Evolutionary conservation across 2,329 filamentous ascomycete genomes (phyloP), one percentile per base, ranked within the genome.

Genomic region (Hypocreales sp.): DNA sequence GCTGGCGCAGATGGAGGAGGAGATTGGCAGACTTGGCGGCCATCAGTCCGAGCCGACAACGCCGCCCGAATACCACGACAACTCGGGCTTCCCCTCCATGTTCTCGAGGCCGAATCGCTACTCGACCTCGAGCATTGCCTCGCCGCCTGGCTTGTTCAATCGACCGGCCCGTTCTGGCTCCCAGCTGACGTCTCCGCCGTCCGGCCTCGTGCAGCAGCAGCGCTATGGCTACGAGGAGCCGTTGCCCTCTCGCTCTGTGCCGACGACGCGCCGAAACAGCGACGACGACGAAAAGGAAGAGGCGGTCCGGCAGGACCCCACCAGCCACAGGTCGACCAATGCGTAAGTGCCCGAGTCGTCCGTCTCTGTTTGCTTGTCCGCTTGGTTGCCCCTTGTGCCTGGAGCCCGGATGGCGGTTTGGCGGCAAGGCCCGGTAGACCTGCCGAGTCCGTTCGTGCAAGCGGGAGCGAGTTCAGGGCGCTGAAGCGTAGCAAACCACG

Each of bases 41-140:
- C 79, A 86, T 43, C 81, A 92, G 48, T 93, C 82, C 41, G 87
- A 95, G 56, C 90, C 90, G 11, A 94, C 90, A 2, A 98, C 90
- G 14, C 90, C 90, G 14, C 90, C 90, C 18, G 90, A 95, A 51
- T 87, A 90, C 51, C 77, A 75, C 41, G 83, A 92, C 38, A 72
- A 58, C 31, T 61, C 71, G 35, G 77, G 76, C 23, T 87, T 92
- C 44, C 74, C 79, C 30, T 74, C 73, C 43, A 73, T 79, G 39
- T 80, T 90, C 47, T 83, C 82, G 30, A 73, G 83, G 22, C 80
- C 83, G 23, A 86, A 86, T 48, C 72, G 86, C 35, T 87, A 92
- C 58, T 92, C 87, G 29, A 79, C 80, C 34, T 86, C 84, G 20
- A 90, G 81, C 56, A 64, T 94, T 44, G 78, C 79, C 24, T 87